phyloP scores from a whole-genome alignment of 129 eudicot genomes.

The Flaveria bidentis region DNA sequence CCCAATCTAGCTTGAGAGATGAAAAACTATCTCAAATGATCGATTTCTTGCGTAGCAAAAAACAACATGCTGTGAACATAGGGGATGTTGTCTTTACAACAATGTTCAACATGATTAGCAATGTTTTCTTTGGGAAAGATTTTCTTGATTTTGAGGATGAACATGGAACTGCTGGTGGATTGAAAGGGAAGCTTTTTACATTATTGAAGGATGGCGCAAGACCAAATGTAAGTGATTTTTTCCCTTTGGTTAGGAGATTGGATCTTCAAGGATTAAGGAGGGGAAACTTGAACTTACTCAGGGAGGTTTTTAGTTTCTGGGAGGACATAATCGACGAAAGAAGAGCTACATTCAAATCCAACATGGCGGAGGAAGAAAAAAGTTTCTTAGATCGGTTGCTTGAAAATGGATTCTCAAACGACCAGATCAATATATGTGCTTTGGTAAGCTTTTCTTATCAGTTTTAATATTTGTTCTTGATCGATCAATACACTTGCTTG shows the following conservation, averaged over 20 bases:
- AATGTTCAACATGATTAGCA: constrained; percentile 29
- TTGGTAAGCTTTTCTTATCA: neutral
- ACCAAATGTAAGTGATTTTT: constrained; percentile 28
- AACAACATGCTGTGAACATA: constrained; percentile 30
- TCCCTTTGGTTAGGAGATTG: constrained; percentile 11
- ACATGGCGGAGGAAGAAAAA: neutral
- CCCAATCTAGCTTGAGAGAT: constrained; percentile 29
- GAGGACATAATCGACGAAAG: constrained; percentile 10
- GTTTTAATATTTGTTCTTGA: no score
- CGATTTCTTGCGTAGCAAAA: constrained; percentile 14
- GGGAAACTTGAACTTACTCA: neutral
- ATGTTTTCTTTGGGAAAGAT: constrained; percentile 17
- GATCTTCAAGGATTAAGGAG: constrained; percentile 24
- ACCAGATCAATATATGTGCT: constrained; percentile 5
- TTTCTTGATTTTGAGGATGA: constrained; percentile 15
- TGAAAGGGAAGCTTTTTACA: constrained; percentile 20
- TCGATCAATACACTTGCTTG: no score
- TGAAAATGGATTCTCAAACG: constrained; percentile 6
- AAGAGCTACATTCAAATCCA: neutral
- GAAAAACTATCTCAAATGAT: constrained; percentile 22
- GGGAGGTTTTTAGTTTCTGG: constrained; percentile 18
- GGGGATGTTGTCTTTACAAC: constrained; percentile 34
- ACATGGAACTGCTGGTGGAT: constrained; percentile 17
- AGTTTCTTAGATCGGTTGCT: neutral
- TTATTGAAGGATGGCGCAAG: neutral